phyloP scores from a whole-genome alignment of 1,284 basidiomycete species.

The Trichosporon asahii region DNA sequence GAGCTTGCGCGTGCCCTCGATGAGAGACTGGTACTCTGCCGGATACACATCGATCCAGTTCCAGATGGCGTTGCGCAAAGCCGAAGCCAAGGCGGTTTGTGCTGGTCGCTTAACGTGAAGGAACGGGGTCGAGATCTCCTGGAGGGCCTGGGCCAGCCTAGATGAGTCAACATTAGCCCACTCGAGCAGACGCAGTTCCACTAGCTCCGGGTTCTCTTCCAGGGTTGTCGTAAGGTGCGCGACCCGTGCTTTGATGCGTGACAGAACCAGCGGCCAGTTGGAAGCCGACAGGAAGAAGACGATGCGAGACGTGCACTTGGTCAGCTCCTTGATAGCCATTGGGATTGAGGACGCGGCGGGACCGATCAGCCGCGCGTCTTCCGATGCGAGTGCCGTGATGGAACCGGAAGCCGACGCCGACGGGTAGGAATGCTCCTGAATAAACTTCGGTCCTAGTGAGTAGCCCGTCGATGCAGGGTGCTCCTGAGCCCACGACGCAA shows the following conservation, averaged over 20 bases:
- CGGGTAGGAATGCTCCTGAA: conserved; percentile 38
- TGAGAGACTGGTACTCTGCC: conserved; percentile 70
- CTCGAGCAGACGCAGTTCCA: conserved; percentile 50
- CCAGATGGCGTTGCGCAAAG: conserved; percentile 79
- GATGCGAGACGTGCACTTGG: conserved; percentile 61
- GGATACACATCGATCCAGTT: conserved; percentile 86
- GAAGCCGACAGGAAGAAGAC: conserved; percentile 84
- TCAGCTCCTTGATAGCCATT: conserved; percentile 44
- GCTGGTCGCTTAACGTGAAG: conserved; percentile 76
- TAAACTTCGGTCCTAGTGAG: conserved; percentile 31
- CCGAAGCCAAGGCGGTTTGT: conserved; percentile 68
- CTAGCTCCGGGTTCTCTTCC: conserved; percentile 57
- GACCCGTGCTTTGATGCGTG: conserved; percentile 67
- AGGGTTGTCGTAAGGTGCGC: conserved; percentile 53
- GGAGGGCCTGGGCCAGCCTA: conserved; percentile 45
- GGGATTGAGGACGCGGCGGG: conserved; percentile 25
- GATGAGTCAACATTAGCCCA: conserved; percentile 52
- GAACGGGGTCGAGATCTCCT: conserved; percentile 74
- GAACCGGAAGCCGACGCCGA: conserved; percentile 15
- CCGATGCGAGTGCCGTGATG: conserved; percentile 11
- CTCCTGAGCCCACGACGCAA: conserved; percentile 23
- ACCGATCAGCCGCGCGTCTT: conserved; percentile 17
- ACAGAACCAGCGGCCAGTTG: conserved; percentile 80
- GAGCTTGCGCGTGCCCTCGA: conserved; percentile 61
- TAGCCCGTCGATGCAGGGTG: conserved; percentile 22